A percentile compares a stretch with the other conserved stretches of the same genome.
Conservation (phyloP, 2,329 filamentous ascomycete genomes). For the Aspergillus sergii region DNA sequence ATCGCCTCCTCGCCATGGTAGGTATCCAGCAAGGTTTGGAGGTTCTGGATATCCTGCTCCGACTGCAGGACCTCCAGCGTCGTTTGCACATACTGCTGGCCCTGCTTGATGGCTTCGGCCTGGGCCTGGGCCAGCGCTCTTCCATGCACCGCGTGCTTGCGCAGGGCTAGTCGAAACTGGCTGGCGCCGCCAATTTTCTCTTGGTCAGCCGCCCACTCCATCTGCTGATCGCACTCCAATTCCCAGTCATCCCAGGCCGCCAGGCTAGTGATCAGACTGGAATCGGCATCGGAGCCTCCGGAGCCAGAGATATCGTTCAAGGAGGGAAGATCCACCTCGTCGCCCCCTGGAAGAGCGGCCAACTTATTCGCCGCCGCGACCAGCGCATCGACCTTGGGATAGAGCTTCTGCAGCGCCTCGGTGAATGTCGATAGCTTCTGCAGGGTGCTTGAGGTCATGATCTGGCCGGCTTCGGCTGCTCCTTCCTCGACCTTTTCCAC, state of each 20-base stretch:
- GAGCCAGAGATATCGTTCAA: constrained; percentile 1
- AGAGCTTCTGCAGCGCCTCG: not conserved
- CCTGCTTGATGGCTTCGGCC: constrained; percentile 7
- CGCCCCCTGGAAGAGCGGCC: not conserved
- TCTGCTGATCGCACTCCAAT: not conserved
- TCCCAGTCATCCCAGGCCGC: constrained; percentile 7
- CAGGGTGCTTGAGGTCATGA: not conserved
- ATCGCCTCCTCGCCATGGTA: not conserved
- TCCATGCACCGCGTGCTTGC: constrained; percentile 7
- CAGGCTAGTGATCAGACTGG: not conserved
- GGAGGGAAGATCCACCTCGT: not conserved
- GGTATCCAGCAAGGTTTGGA: not conserved
- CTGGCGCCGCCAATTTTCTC: not conserved
- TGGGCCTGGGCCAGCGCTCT: constrained; percentile 7
- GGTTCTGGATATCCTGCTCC: not conserved
- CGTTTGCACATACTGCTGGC: constrained; percentile 1
- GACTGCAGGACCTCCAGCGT: not conserved
- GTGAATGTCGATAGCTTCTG: not conserved
- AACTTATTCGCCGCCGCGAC: not conserved
- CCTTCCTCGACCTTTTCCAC: not conserved
- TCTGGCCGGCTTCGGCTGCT: not conserved
- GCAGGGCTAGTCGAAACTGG: constrained; percentile 3
- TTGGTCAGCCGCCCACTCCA: not conserved
- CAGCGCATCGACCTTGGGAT: not conserved
- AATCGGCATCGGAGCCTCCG: not conserved